A percentile compares a stretch with the other conserved stretches of the same genome.
Evolutionary conservation across 2,329 filamentous ascomycete species (phyloP).

Genomic region (Cladophialophora bantiana): DNA sequence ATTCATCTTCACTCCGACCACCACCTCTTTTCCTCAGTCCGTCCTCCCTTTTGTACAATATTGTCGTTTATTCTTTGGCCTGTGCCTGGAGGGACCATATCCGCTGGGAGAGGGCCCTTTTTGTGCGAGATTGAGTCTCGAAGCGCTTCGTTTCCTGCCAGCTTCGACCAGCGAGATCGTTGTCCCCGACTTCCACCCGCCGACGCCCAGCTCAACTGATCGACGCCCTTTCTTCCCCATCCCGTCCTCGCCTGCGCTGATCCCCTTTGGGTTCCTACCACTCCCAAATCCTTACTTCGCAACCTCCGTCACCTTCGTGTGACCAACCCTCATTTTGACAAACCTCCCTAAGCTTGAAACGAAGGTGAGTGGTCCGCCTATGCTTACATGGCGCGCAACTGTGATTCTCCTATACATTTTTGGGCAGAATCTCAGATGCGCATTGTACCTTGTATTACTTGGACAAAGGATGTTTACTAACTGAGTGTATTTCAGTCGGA

Average conservation of each 20-base stretch:
- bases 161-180: conserved; percentile 9
- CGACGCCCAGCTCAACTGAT: conserved; percentile 28
- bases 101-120: conserved; percentile 8
- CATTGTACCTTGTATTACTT: conserved; percentile 2
- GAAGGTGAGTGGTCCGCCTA: conserved; percentile 20
- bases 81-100: conserved; percentile 11
- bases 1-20: conserved; percentile 22
- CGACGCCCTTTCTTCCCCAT: conserved; percentile 33
- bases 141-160: conserved; percentile 1
- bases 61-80: conserved; percentile 17
- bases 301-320: conserved; percentile 19
- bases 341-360: conserved; percentile 18
- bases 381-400: neutral
- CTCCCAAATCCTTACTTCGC: conserved; percentile 15
- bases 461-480: conserved; percentile 3
- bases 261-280: conserved; percentile 30
- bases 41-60: conserved; percentile 24
- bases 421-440: neutral
- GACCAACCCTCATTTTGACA: conserved; percentile 14
- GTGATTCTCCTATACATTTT: conserved; percentile 1
- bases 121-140: conserved; percentile 6
- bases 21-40: conserved; percentile 12
- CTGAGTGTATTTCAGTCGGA: neutral
- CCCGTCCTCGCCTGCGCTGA: conserved; percentile 28
- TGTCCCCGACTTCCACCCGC: conserved; percentile 28